Conservation (phyloP, 768 basidiomycete species). For the Chiua virens region DNA sequence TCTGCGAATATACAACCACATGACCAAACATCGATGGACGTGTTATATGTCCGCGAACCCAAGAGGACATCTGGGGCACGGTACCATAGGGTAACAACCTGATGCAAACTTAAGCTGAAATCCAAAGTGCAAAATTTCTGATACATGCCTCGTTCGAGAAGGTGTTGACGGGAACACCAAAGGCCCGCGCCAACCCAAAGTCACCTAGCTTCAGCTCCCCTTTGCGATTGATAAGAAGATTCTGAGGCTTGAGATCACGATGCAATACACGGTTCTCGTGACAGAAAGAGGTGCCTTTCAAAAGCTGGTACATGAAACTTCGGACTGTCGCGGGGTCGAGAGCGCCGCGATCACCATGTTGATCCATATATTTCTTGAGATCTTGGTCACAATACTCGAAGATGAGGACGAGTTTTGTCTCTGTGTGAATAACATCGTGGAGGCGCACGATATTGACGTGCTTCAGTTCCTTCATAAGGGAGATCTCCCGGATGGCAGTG, state of each 20-base stretch:
- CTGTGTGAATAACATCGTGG: constrained; percentile 98
- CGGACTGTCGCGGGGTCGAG: constrained; percentile 85
- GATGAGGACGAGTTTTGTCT: constrained; percentile 95
- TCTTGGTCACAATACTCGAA: constrained; percentile 99
- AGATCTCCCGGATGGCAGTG: constrained; percentile 98
- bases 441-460: constrained; percentile 98
- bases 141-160: constrained; percentile 87
- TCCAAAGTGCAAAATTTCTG: neutral
- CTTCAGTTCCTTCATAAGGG: constrained; percentile 98
- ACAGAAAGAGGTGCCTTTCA: constrained; percentile 97
- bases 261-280: constrained; percentile 98
- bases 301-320: constrained; percentile 96
- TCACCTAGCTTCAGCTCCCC: constrained; percentile 97
- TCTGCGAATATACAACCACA: constrained; percentile 99
- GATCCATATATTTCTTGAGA: constrained; percentile 99
- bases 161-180: constrained; percentile 98
- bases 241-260: constrained; percentile 97
- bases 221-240: constrained; percentile 94
- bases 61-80: constrained; percentile 97
- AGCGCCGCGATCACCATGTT: constrained; percentile 93
- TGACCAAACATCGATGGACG: constrained; percentile 98
- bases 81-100: constrained; percentile 99
- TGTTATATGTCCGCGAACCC: constrained; percentile 96
- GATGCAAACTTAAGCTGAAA: constrained; percentile 3
- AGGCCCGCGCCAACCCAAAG: constrained; percentile 95